Evolutionary conservation across 805 yeast species (phyloP).

Genomic region (Hanseniaspora pseudoguilliermondii): DNA sequence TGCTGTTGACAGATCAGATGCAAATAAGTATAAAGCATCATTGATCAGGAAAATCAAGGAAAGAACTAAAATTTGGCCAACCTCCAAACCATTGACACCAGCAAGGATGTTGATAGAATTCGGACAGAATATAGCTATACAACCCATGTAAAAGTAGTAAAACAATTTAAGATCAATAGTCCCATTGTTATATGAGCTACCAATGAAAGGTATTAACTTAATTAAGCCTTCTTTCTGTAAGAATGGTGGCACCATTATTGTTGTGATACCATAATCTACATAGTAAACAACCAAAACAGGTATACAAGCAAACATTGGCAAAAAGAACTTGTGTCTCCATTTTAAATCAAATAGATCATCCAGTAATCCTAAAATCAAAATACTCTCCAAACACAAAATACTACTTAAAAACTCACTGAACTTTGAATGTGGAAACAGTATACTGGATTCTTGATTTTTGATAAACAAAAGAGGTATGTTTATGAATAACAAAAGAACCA

Average conservation of each 20-base stretch:
- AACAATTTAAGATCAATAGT: constrained; percentile 60
- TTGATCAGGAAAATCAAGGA: constrained; percentile 60
- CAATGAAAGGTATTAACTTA: constrained; percentile 13
- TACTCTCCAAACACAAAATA: constrained; percentile 67
- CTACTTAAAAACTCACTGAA: constrained; percentile 80
- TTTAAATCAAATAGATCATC: constrained; percentile 92
- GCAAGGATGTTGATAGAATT: constrained; percentile 92
- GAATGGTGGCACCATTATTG: constrained; percentile 67
- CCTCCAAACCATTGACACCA: constrained; percentile 93
- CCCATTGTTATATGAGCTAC: constrained; percentile 4
- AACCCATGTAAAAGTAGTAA: constrained; percentile 81
- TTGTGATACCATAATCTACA: constrained; percentile 86
- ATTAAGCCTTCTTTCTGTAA: constrained; percentile 31
- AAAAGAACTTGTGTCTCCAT: constrained; percentile 93
- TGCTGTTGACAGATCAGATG: constrained; percentile 41
- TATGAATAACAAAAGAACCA: constrained; percentile 65
- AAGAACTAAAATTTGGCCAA: constrained; percentile 79
- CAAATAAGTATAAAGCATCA: constrained; percentile 56
- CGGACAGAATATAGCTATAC: constrained; percentile 87
- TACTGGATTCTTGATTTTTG: constrained; percentile 28
- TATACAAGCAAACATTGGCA: constrained; percentile 88
- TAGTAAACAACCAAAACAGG: constrained; percentile 86
- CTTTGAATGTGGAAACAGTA: constrained; percentile 60
- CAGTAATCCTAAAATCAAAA: constrained; percentile 72
- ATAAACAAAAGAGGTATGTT: constrained; percentile 81